A percentile compares a stretch with the other conserved stretches of the same genome.
phyloP scores from a whole-genome alignment of 2,329 filamentous ascomycete species.

The Botryotinia globosa region DNA sequence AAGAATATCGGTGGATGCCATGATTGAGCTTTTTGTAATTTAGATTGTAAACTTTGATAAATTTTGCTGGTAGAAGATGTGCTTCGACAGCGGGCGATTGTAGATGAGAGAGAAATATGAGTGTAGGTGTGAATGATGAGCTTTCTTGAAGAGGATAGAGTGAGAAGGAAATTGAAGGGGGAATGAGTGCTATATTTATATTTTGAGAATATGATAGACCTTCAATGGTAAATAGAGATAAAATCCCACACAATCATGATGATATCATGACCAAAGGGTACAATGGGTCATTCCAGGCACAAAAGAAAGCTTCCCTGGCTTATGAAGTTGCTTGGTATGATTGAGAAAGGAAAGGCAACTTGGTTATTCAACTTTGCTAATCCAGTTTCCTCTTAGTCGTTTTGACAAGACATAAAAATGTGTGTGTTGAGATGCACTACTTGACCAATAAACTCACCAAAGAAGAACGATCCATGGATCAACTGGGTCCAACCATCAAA shows the following conservation, averaged over 20 bases:
- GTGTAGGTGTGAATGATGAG: not conserved
- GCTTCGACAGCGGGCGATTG: not conserved
- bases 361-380: not conserved
- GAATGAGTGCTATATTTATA: not conserved
- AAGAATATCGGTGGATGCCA: slow-evolving; percentile 42
- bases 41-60: not conserved
- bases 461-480: not conserved
- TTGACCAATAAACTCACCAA: not conserved
- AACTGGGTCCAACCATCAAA: not conserved
- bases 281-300: not conserved
- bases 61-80: not conserved
- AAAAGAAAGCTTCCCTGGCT: not conserved
- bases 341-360: not conserved
- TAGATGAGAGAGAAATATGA: not conserved
- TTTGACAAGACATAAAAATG: not conserved
- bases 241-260: not conserved
- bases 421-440: not conserved
- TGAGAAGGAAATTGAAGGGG: not conserved
- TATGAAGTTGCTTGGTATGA: not conserved
- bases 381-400: not conserved
- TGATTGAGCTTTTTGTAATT: slow-evolving; percentile 20
- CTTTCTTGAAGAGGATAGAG: not conserved
- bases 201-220: not conserved
- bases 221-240: not conserved
- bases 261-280: not conserved